Evolutionary conservation across 305 asterid genomes (phyloP).

Genomic region (Fraxinus nigra): DNA sequence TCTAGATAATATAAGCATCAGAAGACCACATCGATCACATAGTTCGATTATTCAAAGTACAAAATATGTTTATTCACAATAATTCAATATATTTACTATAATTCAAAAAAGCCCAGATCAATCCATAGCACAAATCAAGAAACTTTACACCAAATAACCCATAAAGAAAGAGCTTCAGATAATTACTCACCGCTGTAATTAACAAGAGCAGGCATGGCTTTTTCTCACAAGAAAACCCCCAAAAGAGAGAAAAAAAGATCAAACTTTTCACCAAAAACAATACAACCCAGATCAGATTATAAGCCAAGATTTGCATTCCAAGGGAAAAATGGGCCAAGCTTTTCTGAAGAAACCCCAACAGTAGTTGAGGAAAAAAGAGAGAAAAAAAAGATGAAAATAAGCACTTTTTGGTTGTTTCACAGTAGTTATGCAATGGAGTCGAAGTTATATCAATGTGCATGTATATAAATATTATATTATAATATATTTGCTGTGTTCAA

Average conservation of each 20-base stretch:
- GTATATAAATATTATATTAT: conserved; percentile 22
- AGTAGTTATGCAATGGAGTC: conserved; percentile 11
- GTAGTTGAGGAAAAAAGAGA: conserved; percentile 42
- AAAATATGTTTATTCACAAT: conserved; percentile 1
- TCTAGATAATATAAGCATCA: conserved; percentile 1
- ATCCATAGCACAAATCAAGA: not conserved
- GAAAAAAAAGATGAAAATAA: conserved; percentile 14
- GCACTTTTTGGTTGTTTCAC: conserved; percentile 20
- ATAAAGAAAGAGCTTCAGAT: not conserved
- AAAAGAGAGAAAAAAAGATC: conserved; percentile 42
- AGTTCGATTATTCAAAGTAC: conserved; percentile 1
- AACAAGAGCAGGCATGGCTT: conserved; percentile 86
- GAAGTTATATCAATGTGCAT: conserved; percentile 34
- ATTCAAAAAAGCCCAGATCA: conserved; percentile 13
- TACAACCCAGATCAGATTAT: conserved; percentile 54
- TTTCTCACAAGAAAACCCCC: conserved; percentile 43
- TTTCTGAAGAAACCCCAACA: conserved; percentile 45
- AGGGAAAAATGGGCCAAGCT: conserved; percentile 26
- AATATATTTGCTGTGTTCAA: conserved; percentile 27
- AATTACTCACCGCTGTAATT: conserved; percentile 75
- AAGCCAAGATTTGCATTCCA: conserved; percentile 57
- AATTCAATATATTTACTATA: not conserved
- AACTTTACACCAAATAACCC: not conserved
- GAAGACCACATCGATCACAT: not conserved
- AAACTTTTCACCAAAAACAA: conserved; percentile 41